Conservation (phyloP, 345 rosid genomes). For the Trapa bicornis region DNA sequence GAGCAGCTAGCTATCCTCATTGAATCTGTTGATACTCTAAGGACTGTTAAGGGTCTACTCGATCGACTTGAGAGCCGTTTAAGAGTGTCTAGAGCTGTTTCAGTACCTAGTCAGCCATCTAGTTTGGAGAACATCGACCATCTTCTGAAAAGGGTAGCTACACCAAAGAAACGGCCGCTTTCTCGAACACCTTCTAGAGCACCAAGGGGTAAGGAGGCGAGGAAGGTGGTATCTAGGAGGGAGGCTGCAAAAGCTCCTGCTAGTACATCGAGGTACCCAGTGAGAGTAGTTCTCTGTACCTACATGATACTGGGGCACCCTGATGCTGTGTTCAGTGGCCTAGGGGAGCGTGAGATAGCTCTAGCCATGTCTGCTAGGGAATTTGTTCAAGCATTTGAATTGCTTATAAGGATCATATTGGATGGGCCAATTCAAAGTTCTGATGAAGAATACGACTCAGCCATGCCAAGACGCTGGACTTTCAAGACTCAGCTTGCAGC, state of each 20-base stretch:
- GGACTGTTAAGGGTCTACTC: constrained; percentile 47
- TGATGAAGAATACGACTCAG: constrained; percentile 34
- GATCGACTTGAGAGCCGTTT: constrained; percentile 75
- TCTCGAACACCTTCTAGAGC: constrained; percentile 13
- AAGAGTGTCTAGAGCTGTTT: constrained; percentile 39
- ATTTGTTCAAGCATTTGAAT: constrained; percentile 56
- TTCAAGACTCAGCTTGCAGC: constrained; percentile 61
- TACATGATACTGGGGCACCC: constrained; percentile 97
- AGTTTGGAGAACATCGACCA: constrained; percentile 67
- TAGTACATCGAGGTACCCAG: constrained; percentile 65
- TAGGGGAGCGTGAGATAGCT: constrained; percentile 74
- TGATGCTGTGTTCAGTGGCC: constrained; percentile 86
- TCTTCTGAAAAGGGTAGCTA: constrained; percentile 73
- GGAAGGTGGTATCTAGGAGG: constrained; percentile 24
- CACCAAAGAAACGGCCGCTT: constrained; percentile 47
- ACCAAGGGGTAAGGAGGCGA: constrained; percentile 41
- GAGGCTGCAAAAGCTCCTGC: constrained; percentile 28
- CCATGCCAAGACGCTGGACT: constrained; percentile 38
- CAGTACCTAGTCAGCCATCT: constrained; percentile 17
- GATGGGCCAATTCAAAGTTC: constrained; percentile 62
- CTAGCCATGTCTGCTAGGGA: constrained; percentile 55
- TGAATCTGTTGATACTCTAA: constrained; percentile 53
- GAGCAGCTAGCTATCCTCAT: constrained; percentile 70
- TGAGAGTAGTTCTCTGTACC: constrained; percentile 78
- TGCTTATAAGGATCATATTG: constrained; percentile 52